These are phyloP conservation scores for Murraya paniculata DNA, from an alignment of 345 rosid species.

Conservation along the genomic window DNA sequence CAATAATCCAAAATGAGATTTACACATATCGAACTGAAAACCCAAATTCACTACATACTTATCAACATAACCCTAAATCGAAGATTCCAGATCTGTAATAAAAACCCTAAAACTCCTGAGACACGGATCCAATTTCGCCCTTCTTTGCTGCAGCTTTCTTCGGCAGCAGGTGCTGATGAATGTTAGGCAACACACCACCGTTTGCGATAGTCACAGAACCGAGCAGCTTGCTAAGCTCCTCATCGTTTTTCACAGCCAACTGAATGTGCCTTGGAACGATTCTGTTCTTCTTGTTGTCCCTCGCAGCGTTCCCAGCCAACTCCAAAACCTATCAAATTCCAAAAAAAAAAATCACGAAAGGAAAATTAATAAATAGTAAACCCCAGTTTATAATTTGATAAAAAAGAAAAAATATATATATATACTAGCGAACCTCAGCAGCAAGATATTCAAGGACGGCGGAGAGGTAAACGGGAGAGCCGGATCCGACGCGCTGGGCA, in stretches of 20 bases:
- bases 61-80: neutral
- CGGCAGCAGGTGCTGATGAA: slow-evolving; percentile 57
- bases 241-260: slow-evolving; percentile 65
- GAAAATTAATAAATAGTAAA: no score
- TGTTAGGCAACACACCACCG: slow-evolving; percentile 76
- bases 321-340: slow-evolving; percentile 49
- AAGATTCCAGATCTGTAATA: neutral
- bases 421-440: slow-evolving; percentile 47
- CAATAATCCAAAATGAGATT: neutral
- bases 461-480: slow-evolving; percentile 74
- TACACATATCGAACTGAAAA: neutral
- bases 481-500: slow-evolving; percentile 69
- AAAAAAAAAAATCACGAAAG: neutral
- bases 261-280: slow-evolving; percentile 76
- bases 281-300: slow-evolving; percentile 74
- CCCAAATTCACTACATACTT: neutral
- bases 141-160: slow-evolving; percentile 48
- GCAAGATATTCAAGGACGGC: slow-evolving; percentile 86
- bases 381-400: neutral
- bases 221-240: slow-evolving; percentile 61
- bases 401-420: neutral
- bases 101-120: slow-evolving; percentile 47
- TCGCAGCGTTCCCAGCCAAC: slow-evolving; percentile 76
- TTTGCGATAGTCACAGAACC: slow-evolving; percentile 69
- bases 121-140: slow-evolving; percentile 64